phyloP scores from a whole-genome alignment of 108 stramenopile species.

The Schizochytrium sp. region DNA sequence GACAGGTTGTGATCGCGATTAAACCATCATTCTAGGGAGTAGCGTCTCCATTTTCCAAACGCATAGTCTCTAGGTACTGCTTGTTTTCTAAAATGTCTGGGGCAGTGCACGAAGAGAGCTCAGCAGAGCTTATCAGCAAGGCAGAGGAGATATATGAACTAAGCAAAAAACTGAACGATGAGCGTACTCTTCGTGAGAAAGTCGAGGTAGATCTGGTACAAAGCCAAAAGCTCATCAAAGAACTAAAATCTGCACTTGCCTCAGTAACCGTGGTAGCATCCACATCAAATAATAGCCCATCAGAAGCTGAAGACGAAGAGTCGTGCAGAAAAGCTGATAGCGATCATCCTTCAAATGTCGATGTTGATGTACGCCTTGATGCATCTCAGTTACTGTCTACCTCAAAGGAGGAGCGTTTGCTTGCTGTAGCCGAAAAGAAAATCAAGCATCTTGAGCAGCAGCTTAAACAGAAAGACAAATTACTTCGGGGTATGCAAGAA shows the following conservation, averaged over 20 bases:
- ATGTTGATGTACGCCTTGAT: too few species aligned
- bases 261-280: too few species aligned
- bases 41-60: background rate
- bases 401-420: background rate
- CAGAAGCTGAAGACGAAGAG: constrained; percentile 5
- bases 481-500: background rate
- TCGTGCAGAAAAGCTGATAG: too few species aligned
- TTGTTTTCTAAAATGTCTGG: background rate
- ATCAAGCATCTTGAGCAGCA: background rate
- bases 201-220: background rate
- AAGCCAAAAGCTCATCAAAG: background rate
- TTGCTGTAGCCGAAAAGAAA: background rate
- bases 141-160: constrained; percentile 22
- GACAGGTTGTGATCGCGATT: too few species aligned
- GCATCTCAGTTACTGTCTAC: too few species aligned
- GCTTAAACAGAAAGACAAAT: background rate
- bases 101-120: background rate
- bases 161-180: background rate
- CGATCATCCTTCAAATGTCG: too few species aligned
- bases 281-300: too few species aligned
- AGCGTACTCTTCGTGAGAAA: background rate
- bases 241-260: background rate
- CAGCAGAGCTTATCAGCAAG: background rate
- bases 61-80: background rate
- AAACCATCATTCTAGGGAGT: background rate